Conservation (phyloP, 805 yeast species). For the Zygoascus bituminiphila region DNA sequence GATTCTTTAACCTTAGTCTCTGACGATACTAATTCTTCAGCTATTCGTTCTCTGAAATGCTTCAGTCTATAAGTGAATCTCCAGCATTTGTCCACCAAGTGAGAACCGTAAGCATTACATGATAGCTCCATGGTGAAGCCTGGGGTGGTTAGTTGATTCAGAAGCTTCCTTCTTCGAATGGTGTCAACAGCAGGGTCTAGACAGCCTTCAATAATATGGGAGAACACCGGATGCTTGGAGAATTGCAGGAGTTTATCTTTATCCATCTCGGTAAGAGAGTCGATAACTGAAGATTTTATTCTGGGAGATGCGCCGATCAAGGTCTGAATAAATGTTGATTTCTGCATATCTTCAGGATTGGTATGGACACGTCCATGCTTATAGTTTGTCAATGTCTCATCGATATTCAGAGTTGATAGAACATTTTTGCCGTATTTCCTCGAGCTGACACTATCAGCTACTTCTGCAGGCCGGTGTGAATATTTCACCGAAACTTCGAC, state of each 20-base stretch:
- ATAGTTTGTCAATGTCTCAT: not conserved
- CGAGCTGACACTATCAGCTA: conserved; percentile 11
- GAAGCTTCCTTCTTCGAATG: conserved; percentile 55
- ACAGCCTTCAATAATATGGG: conserved; percentile 74
- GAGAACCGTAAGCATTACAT: conserved; percentile 86
- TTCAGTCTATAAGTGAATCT: conserved; percentile 65
- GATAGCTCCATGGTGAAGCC: conserved; percentile 52
- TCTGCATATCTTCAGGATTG: conserved; percentile 78
- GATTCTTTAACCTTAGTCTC: conserved; percentile 72
- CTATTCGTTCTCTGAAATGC: conserved; percentile 80
- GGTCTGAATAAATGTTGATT: conserved; percentile 66
- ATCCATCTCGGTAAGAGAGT: conserved; percentile 52
- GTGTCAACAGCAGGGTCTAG: conserved; percentile 40
- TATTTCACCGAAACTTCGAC: conserved; percentile 19
- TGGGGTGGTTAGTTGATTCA: conserved; percentile 46
- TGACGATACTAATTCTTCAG: conserved; percentile 49
- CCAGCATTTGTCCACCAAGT: conserved; percentile 81
- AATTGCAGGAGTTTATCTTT: conserved; percentile 57
- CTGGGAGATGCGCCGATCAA: conserved; percentile 59
- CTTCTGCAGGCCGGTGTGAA: conserved; percentile 7
- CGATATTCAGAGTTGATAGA: not conserved
- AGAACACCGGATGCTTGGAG: conserved; percentile 84
- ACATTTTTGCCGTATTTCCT: conserved; percentile 1
- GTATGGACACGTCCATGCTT: conserved; percentile 25
- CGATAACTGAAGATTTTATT: conserved; percentile 46